Evolutionary conservation across 805 yeast species (phyloP).

Genomic region (Grigorovia yakushimaensis): DNA sequence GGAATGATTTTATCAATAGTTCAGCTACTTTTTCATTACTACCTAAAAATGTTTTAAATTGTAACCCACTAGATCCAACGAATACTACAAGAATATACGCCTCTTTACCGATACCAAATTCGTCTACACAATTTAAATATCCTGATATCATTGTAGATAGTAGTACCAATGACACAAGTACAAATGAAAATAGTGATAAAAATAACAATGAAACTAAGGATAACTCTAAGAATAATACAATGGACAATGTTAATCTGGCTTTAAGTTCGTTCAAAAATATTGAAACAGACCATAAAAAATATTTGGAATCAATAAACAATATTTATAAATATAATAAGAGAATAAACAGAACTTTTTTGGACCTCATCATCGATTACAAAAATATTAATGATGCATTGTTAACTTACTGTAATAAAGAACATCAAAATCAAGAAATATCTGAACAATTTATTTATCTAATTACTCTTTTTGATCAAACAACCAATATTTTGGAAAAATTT

Average conservation of each 20-base stretch:
- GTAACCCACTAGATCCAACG: conserved; percentile 29
- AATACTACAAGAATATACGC: conserved; percentile 28
- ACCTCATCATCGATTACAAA: conserved; percentile 17
- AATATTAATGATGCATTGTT: conserved; percentile 22
- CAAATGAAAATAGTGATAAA: neutral
- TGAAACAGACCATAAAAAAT: conserved; percentile 24
- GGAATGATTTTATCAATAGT: conserved; percentile 27
- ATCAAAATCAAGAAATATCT: conserved; percentile 19
- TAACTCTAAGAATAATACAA: too few relatives aligned
- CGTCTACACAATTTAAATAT: conserved; percentile 16
- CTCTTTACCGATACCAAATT: conserved; percentile 24
- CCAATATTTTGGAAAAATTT: conserved; percentile 17
- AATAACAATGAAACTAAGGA: neutral
- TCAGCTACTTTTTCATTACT: conserved; percentile 27
- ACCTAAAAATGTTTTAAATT: conserved; percentile 25
- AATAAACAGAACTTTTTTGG: conserved; percentile 20
- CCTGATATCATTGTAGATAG: conserved; percentile 7
- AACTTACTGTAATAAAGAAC: conserved; percentile 16
- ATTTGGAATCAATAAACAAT: conserved; percentile 18
- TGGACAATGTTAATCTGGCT: neutral
- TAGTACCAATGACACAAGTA: neutral
- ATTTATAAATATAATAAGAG: conserved; percentile 24
- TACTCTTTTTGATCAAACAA: conserved; percentile 19
- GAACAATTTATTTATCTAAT: conserved; percentile 22
- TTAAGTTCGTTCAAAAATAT: conserved; percentile 11